Percentiles rank a stretch among this genome's conserved stretches.
These are phyloP conservation scores for Centaurea solstitialis DNA, from an alignment of 129 eudicot genomes.

Conservation along the genomic window DNA sequence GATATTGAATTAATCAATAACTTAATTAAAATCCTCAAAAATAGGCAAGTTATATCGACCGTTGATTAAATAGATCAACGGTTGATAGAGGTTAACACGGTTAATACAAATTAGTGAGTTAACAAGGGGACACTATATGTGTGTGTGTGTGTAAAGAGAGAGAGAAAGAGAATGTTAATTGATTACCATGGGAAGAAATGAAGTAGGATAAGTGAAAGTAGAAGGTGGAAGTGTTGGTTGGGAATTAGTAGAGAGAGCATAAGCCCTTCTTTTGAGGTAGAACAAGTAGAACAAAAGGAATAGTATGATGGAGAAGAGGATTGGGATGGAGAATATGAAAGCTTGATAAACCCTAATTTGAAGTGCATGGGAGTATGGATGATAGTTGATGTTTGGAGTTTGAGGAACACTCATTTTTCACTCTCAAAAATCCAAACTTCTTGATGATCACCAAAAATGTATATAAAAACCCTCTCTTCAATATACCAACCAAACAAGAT, in stretches of 20 bases:
- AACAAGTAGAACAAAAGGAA: slow-evolving; percentile 58
- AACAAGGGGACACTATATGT: too few species aligned
- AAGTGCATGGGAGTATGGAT: slow-evolving; percentile 47
- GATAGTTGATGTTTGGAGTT: slow-evolving; percentile 17
- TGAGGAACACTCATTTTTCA: not conserved
- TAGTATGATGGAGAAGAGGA: slow-evolving; percentile 60
- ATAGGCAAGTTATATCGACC: too few species aligned
- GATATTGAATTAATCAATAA: too few species aligned
- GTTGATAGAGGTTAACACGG: too few species aligned
- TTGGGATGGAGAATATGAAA: slow-evolving; percentile 64
- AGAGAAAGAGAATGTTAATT: not conserved
- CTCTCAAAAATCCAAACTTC: not conserved
- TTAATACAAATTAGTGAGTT: too few species aligned
- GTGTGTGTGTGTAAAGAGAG: too few species aligned
- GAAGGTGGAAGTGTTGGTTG: slow-evolving; percentile 38
- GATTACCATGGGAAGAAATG: slow-evolving; percentile 16
- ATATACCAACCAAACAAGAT: not conserved
- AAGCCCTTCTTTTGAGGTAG: slow-evolving; percentile 62
- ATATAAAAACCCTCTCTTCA: not conserved
- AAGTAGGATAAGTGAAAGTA: slow-evolving; percentile 28
- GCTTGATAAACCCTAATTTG: slow-evolving; percentile 66
- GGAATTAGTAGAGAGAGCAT: slow-evolving; percentile 23
- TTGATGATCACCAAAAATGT: not conserved
- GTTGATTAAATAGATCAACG: too few species aligned
- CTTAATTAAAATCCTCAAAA: too few species aligned